Evolutionary conservation across 805 yeast species (phyloP).

Genomic region (Kuraishia ogatae): DNA sequence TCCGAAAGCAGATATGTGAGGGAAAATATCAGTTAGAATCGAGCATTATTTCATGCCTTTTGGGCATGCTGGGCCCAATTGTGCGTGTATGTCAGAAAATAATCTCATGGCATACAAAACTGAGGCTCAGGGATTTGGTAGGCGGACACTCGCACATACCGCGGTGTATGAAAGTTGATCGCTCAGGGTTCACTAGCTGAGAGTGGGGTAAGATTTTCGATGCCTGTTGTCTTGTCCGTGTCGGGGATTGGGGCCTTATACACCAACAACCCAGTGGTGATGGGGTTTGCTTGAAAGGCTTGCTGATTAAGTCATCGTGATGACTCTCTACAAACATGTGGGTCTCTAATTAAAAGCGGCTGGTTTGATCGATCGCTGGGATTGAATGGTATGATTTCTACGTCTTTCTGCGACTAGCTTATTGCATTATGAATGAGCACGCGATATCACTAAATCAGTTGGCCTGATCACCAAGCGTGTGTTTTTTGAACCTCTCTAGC

Average conservation of each 20-base stretch:
- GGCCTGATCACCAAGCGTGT: neutral
- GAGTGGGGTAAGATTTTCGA: neutral
- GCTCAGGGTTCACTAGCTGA: neutral
- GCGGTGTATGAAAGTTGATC: neutral
- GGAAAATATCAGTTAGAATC: neutral
- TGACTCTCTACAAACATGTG: too few species aligned
- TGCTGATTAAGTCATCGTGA: too few species aligned
- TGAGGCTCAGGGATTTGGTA: too few species aligned
- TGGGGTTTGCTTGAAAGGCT: neutral
- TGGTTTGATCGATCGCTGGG: too few species aligned
- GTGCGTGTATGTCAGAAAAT: too few species aligned
- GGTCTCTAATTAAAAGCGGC: too few species aligned
- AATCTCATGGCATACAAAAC: too few species aligned
- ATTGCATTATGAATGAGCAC: neutral
- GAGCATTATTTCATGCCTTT: neutral
- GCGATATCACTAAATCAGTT: neutral
- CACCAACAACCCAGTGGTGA: neutral
- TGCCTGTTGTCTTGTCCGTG: neutral
- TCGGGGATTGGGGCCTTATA: neutral
- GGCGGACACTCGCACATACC: too few species aligned
- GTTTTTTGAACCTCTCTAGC: too few species aligned
- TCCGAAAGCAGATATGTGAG: neutral
- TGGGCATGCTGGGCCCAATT: neutral
- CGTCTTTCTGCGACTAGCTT: neutral
- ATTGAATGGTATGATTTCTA: too few species aligned